Percentiles rank a stretch among this genome's conserved stretches.
Conservation (phyloP, 768 basidiomycete genomes). For the Suillus placidus region DNA sequence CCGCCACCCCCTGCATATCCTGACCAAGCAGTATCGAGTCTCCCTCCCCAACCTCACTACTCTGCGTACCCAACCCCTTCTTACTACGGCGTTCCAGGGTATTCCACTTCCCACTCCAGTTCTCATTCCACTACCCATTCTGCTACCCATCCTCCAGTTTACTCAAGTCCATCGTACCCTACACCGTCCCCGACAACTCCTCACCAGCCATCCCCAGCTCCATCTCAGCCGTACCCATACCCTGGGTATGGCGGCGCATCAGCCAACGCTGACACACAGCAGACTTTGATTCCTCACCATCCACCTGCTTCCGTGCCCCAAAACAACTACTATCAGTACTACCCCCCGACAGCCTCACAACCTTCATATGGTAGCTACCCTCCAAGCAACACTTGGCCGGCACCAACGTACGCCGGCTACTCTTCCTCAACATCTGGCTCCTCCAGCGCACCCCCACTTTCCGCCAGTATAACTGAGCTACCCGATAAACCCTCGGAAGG, state of each 20-base stretch:
- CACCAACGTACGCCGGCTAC: conserved; percentile 32
- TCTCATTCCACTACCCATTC: conserved; percentile 16
- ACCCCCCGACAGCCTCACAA: conserved; percentile 30
- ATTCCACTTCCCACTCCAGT: conserved; percentile 8
- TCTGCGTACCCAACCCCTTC: conserved; percentile 35
- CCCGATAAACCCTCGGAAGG: conserved; percentile 31
- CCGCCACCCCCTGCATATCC: conserved; percentile 32
- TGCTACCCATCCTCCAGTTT: conserved; percentile 1
- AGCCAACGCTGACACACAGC: conserved; percentile 29
- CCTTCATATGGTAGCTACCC: conserved; percentile 34
- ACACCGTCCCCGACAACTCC: conserved; percentile 25
- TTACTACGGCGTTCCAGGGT: conserved; percentile 37
- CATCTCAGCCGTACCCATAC: conserved; percentile 28
- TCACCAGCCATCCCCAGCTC: conserved; percentile 23
- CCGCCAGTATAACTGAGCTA: conserved; percentile 20
- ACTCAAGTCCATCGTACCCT: conserved; percentile 19
- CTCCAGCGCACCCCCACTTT: conserved; percentile 18
- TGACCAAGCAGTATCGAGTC: conserved; percentile 28
- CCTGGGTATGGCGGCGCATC: conserved; percentile 24
- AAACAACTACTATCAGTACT: conserved; percentile 35
- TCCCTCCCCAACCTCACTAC: conserved; percentile 34
- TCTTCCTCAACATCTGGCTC: conserved; percentile 31
- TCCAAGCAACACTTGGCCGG: conserved; percentile 22
- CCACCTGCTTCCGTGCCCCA: conserved; percentile 21
- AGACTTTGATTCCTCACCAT: conserved; percentile 16